Conservation (phyloP, 2,329 filamentous ascomycete genomes). For the Pseudomassariella vexata region DNA sequence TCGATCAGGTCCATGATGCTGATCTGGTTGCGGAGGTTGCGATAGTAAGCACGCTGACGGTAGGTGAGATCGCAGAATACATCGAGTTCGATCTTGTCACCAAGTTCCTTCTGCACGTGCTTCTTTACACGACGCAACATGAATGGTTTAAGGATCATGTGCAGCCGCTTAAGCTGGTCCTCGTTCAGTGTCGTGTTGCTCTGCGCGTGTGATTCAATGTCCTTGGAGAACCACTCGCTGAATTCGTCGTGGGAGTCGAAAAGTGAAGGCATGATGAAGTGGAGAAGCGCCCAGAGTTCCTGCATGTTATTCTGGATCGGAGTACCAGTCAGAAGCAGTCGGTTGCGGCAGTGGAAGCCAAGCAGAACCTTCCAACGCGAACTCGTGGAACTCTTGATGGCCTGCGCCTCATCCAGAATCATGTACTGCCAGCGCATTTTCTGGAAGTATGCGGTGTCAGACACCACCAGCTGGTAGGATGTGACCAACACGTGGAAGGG, state of each 20-base stretch:
- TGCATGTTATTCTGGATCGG: slow-evolving; percentile 99
- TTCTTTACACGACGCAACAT: slow-evolving; percentile 99
- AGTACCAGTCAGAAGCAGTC: slow-evolving; percentile 88
- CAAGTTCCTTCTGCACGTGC: slow-evolving; percentile 97
- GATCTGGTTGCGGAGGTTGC: slow-evolving; percentile 90
- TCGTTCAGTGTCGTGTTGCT: slow-evolving; percentile 99
- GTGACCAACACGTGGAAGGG: slow-evolving; percentile 95
- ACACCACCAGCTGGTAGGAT: slow-evolving; percentile 94
- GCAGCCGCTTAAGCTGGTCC: slow-evolving; percentile 90
- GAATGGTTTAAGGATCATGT: slow-evolving; percentile 99
- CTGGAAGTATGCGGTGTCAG: slow-evolving; percentile 95
- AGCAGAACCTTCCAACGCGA: slow-evolving; percentile 95
- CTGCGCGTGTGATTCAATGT: slow-evolving; percentile 96
- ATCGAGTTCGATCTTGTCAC: slow-evolving; percentile 96
- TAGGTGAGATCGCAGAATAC: slow-evolving; percentile 97
- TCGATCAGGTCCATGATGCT: slow-evolving; percentile 98
- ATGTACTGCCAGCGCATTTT: slow-evolving; percentile 99
- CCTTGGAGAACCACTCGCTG: slow-evolving; percentile 90
- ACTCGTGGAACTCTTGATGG: slow-evolving; percentile 96
- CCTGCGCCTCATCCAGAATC: slow-evolving; percentile 97
- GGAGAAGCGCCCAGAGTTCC: slow-evolving; percentile 91
- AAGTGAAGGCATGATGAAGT: slow-evolving; percentile 99
- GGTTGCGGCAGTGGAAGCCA: slow-evolving; percentile 91
- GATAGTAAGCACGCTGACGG: slow-evolving; percentile 88
- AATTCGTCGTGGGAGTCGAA: slow-evolving; percentile 94